A percentile compares a stretch with the other conserved stretches of the same genome.
Evolutionary conservation across 2,329 filamentous ascomycete genomes (phyloP).

Genomic region (Myriosclerotinia curreyana): DNA sequence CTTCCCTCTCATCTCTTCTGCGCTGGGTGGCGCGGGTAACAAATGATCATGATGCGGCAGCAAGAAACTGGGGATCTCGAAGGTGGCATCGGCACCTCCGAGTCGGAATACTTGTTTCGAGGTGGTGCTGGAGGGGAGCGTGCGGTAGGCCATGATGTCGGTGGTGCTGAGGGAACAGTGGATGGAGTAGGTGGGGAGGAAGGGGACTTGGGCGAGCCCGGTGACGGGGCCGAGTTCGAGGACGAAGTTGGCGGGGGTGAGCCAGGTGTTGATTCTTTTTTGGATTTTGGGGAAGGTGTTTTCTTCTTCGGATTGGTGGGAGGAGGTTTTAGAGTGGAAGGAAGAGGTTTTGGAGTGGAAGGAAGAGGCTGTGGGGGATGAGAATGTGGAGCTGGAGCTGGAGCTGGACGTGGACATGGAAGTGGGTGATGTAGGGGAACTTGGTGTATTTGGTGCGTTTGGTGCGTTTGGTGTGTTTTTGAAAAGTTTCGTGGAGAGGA

Average conservation of each 20-base stretch:
- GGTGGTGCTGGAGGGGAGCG: slow-evolving; percentile 35
- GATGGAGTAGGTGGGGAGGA: slow-evolving; percentile 35
- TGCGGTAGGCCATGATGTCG: background rate
- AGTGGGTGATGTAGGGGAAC: slow-evolving; percentile 29
- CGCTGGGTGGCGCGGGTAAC: slow-evolving; percentile 43
- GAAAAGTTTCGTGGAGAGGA: slow-evolving; percentile 50
- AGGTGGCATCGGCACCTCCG: slow-evolving; percentile 49
- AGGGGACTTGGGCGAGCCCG: slow-evolving; percentile 47
- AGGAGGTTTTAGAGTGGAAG: slow-evolving; percentile 36
- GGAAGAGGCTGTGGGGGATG: background rate
- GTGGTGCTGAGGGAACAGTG: background rate
- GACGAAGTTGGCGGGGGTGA: slow-evolving; percentile 52
- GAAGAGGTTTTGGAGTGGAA: slow-evolving; percentile 29
- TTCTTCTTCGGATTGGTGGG: slow-evolving; percentile 16
- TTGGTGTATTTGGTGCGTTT: no score
- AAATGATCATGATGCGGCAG: slow-evolving; percentile 55
- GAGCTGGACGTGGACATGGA: no score
- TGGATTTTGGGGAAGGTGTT: slow-evolving; percentile 46
- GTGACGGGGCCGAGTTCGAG: slow-evolving; percentile 47
- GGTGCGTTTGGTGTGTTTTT: background rate
- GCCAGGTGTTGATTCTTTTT: slow-evolving; percentile 48
- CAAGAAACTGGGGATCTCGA: slow-evolving; percentile 49
- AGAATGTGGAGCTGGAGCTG: no score
- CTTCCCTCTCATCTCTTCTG: slow-evolving; percentile 39
- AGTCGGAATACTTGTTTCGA: slow-evolving; percentile 50